A percentile compares a stretch with the other conserved stretches of the same genome.
These are phyloP conservation scores for Austroboletus novae-zelandiae DNA, from an alignment of 1,284 basidiomycete species.

Conservation along the genomic window DNA sequence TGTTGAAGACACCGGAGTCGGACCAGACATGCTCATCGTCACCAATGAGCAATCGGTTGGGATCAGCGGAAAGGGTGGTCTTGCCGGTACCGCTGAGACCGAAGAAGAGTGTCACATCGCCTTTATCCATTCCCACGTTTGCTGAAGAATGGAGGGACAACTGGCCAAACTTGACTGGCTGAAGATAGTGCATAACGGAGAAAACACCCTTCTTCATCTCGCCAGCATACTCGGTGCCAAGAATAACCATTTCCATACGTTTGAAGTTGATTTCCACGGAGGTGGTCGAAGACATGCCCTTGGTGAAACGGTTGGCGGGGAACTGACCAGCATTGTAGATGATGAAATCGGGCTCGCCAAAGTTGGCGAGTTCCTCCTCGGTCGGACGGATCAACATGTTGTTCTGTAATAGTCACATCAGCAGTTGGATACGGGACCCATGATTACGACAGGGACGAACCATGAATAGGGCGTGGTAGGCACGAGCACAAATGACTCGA, in stretches of 20 bases:
- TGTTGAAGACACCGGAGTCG: conserved; percentile 98
- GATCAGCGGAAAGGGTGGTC: conserved; percentile 95
- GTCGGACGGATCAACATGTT: conserved; percentile 99
- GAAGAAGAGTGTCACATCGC: conserved; percentile 98
- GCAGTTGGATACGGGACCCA: conserved; percentile 3
- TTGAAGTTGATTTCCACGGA: conserved; percentile 99
- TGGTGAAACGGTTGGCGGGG: conserved; percentile 99
- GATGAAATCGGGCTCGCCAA: conserved; percentile 99
- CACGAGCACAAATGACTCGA: conserved; percentile 96
- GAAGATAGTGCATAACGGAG: conserved; percentile 99
- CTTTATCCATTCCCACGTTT: conserved; percentile 88
- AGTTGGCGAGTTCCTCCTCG: conserved; percentile 89
- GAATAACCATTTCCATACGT: conserved; percentile 99
- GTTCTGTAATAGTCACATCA: conserved; percentile 56
- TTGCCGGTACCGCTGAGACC: conserved; percentile 98
- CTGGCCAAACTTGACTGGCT: conserved; percentile 98
- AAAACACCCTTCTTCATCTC: conserved; percentile 99
- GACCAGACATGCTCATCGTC: conserved; percentile 99
- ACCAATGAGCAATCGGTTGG: conserved; percentile 87
- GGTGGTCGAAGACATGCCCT: conserved; percentile 99
- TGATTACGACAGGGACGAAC: conserved; percentile 45
- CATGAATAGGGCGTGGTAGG: conserved; percentile 99
- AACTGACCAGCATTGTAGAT: conserved; percentile 99
- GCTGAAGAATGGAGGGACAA: conserved; percentile 99
- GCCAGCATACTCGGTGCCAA: conserved; percentile 98